Conservation (phyloP, 257 asterid genomes). For the Hygrophila difformis region DNA sequence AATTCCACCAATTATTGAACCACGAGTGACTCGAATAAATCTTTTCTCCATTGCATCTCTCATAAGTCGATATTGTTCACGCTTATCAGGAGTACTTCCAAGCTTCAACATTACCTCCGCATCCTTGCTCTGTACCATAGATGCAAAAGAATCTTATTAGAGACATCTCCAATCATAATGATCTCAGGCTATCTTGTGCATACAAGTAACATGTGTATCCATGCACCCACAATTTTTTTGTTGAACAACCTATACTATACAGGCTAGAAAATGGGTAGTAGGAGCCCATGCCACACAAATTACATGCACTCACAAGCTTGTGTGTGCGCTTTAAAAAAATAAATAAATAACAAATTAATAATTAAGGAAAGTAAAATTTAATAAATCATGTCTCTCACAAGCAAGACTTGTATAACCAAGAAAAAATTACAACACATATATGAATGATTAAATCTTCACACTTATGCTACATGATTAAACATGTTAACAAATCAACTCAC, state of each 20-base stretch:
- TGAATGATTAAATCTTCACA: neutral
- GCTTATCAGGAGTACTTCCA: slow-evolving; percentile 93
- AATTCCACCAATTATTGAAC: slow-evolving; percentile 91
- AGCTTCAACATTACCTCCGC: slow-evolving; percentile 97
- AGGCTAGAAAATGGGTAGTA: too few relatives aligned
- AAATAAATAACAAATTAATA: neutral
- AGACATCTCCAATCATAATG: too few relatives aligned
- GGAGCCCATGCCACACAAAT: too few relatives aligned
- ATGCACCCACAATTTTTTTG: too few relatives aligned
- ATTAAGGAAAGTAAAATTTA: neutral
- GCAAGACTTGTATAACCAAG: neutral
- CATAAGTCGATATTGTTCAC: slow-evolving; percentile 90
- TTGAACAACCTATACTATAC: too few relatives aligned
- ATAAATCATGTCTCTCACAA: neutral
- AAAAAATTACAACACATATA: neutral
- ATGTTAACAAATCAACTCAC: too few relatives aligned
- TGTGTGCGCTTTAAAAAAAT: too few relatives aligned
- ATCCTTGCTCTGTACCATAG: slow-evolving; percentile 71
- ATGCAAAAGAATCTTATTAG: slow-evolving; percentile 5
- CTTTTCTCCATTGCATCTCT: slow-evolving; percentile 98
- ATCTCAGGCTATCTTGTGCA: too few relatives aligned
- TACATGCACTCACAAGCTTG: too few relatives aligned
- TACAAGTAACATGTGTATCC: too few relatives aligned
- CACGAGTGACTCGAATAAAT: slow-evolving; percentile 81
- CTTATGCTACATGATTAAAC: too few relatives aligned